Percentiles rank a stretch among this genome's conserved stretches.
Conservation (phyloP, 257 asterid species). For the Mentha longifolia region DNA sequence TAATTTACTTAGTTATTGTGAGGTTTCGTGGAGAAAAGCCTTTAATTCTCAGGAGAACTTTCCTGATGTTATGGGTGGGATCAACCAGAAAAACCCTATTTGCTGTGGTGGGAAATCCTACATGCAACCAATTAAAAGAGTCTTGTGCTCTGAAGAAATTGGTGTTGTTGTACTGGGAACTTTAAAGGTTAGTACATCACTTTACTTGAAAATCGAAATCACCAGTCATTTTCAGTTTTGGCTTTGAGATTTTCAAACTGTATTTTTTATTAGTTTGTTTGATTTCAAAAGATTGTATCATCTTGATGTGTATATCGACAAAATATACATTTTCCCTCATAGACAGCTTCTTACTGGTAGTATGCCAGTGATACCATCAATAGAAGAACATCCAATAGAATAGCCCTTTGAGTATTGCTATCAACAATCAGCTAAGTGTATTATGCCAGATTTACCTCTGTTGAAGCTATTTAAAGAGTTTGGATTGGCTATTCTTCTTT, state of each 20-base stretch:
- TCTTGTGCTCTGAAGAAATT: slow-evolving; percentile 53
- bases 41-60: slow-evolving; percentile 37
- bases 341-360: slow-evolving; percentile 18
- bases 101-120: slow-evolving; percentile 63
- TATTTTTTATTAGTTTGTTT: slow-evolving; percentile 16
- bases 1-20: slow-evolving; percentile 61
- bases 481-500: slow-evolving; percentile 33
- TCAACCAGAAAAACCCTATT: slow-evolving; percentile 32
- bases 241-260: slow-evolving; percentile 17
- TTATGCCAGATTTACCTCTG: slow-evolving; percentile 12
- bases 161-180: slow-evolving; percentile 73
- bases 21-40: slow-evolving; percentile 59
- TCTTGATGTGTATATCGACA: slow-evolving; percentile 14
- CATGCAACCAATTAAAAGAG: slow-evolving; percentile 49
- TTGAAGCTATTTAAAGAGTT: slow-evolving; percentile 1
- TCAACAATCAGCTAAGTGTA: slow-evolving; percentile 1
- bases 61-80: slow-evolving; percentile 37
- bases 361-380: slow-evolving; percentile 1
- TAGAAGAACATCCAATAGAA: neutral
- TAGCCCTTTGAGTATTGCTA: neutral
- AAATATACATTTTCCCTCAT: neutral
- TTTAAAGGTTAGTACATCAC: slow-evolving; percentile 56
- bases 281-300: slow-evolving; percentile 14
- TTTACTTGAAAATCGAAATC: slow-evolving; percentile 4
- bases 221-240: slow-evolving; percentile 23